Evolutionary conservation across 306 rosid species (phyloP), one percentile per base, ranked within the genome.

Genomic region (Coriaria nepalensis): DNA sequence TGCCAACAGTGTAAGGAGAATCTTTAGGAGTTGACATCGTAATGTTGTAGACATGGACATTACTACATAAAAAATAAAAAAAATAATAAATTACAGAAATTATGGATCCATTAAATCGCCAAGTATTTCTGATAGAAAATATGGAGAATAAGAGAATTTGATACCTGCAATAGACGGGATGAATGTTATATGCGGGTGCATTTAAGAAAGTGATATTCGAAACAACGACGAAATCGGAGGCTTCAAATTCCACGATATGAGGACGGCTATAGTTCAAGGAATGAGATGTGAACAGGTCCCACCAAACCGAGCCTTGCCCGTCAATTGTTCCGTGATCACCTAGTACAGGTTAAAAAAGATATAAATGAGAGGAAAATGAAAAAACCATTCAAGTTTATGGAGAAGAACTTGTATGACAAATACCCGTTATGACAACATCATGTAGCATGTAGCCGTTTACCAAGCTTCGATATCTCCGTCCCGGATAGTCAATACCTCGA

Each of bases 101-200:
- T n/a, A n/a, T n/a, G n/a, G n/a, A n/a, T n/a, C n/a, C n/a, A n/a
- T n/a, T n/a, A n/a, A n/a, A n/a, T n/a, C n/a, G n/a, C n/a, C n/a
- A n/a, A n/a, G n/a, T n/a, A n/a, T n/a, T n/a, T n/a, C n/a, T n/a
- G n/a, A n/a, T n/a, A n/a, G n/a, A n/a, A n/a, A n/a, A n/a, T n/a
- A n/a, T n/a, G n/a, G n/a, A n/a, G n/a, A n/a, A n/a, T n/a, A n/a
- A n/a, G n/a, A n/a, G n/a, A n/a, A n/a, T n/a, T n/a, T n/a, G n/a
- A n/a, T 65, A 81, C 98, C 98, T 85, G 87, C 96, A 92, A 66
- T 92, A 92, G 59, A 92, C 87, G 20, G 96, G 96, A 68, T 92
- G 96, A 58, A 92, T 82, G 62, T 68, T 64, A 61, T 79, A 92
- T 9, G 94, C 87, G 33, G 98, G 98, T 57, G 96, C 70, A 62